Conservation (phyloP, 1,284 basidiomycete genomes). For the Vanrija humicola region DNA sequence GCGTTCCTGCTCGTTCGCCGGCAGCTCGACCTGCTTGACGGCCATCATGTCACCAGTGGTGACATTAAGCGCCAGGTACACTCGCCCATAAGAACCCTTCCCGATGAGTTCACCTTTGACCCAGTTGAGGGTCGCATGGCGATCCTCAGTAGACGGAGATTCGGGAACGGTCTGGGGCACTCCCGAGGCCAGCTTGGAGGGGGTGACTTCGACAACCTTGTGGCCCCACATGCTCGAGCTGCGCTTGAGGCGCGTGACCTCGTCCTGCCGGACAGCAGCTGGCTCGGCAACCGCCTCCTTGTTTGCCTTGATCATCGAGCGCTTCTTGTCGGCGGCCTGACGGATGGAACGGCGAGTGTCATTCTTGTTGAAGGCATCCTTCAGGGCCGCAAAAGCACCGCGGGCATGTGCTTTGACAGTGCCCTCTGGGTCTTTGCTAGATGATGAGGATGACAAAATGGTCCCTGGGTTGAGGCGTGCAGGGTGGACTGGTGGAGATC, state of each 20-base stretch:
- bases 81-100: constrained; percentile 91
- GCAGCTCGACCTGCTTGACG: constrained; percentile 97
- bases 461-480: background rate
- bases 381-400: background rate
- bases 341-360: constrained; percentile 75
- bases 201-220: constrained; percentile 86
- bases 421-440: background rate
- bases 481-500: constrained; percentile 11
- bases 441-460: background rate
- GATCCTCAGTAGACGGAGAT: constrained; percentile 21
- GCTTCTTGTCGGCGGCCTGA: constrained; percentile 61
- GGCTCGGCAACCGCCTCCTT: too few species aligned
- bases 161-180: constrained; percentile 50
- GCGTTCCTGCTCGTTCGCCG: constrained; percentile 82
- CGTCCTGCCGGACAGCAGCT: constrained; percentile 36
- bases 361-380: constrained; percentile 38
- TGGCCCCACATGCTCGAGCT: constrained; percentile 97
- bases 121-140: constrained; percentile 82
- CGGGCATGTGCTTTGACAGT: background rate
- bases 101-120: constrained; percentile 96
- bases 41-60: constrained; percentile 99
- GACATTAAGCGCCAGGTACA: constrained; percentile 95
- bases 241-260: constrained; percentile 60
- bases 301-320: constrained; percentile 42
- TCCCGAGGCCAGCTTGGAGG: constrained; percentile 55